A percentile compares a stretch with the other conserved stretches of the same genome.
Evolutionary conservation across 331 rosid genomes (phyloP).

Genomic region (Malus hybrid): DNA sequence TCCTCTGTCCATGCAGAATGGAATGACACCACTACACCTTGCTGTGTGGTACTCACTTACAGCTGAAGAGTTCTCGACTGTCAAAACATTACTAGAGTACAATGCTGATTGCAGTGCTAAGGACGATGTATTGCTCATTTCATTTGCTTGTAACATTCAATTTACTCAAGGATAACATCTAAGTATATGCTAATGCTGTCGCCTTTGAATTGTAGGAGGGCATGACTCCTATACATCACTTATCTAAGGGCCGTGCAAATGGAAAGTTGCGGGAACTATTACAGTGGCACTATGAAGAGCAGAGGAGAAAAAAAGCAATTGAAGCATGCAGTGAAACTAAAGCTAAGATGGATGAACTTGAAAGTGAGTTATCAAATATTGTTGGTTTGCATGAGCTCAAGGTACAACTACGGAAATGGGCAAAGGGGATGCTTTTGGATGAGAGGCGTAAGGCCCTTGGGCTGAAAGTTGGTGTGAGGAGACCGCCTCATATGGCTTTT

Average conservation of each 20-base stretch:
- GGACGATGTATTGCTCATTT: conserved; percentile 53
- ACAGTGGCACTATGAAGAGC: conserved; percentile 59
- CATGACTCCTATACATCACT: conserved; percentile 77
- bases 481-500: conserved; percentile 97
- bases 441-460: conserved; percentile 96
- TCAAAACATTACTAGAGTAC: conserved; percentile 60
- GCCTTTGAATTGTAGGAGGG: conserved; percentile 69
- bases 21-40: conserved; percentile 97
- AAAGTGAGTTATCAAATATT: conserved; percentile 61
- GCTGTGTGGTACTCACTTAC: conserved; percentile 91
- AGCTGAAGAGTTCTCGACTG: conserved; percentile 66
- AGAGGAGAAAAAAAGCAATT: conserved; percentile 70
- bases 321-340: conserved; percentile 87
- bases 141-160: not conserved
- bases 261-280: conserved; percentile 61
- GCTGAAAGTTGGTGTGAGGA: conserved; percentile 76
- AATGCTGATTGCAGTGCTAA: conserved; percentile 88
- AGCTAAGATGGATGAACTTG: conserved; percentile 84
- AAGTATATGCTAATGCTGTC: conserved; percentile 8
- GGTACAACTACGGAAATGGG: conserved; percentile 80
- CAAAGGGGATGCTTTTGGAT: conserved; percentile 97
- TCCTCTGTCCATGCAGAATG: conserved; percentile 57
- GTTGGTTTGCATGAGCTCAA: conserved; percentile 91
- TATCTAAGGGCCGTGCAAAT: conserved; percentile 68
- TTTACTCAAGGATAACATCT: not conserved